Percentiles rank a stretch among this genome's conserved stretches.
Evolutionary conservation across 441 rosid species (phyloP).

Genomic region (Mallotus japonicus): DNA sequence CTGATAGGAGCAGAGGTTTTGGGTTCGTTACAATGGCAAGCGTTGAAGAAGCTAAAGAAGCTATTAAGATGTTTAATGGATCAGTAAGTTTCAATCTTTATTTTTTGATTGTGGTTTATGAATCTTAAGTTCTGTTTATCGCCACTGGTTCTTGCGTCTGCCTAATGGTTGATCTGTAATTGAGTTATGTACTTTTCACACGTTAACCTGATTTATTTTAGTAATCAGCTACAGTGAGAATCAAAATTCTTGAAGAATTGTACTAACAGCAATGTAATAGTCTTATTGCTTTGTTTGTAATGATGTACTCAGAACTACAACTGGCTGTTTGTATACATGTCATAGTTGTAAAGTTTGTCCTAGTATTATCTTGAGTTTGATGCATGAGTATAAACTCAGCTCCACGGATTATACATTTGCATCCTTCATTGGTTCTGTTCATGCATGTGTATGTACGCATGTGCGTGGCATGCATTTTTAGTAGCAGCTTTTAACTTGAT

Average conservation of each 20-base stretch:
- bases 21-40: slow-evolving; percentile 80
- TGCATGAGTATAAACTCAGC: background rate
- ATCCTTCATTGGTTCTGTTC: background rate
- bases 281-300: background rate
- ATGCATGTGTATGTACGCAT: background rate
- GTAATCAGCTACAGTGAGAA: background rate
- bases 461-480: background rate
- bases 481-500: background rate
- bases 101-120: background rate
- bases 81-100: slow-evolving; percentile 50
- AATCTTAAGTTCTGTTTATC: background rate
- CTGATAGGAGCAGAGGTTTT: slow-evolving; percentile 96
- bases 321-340: background rate
- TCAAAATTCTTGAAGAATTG: background rate
- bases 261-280: background rate
- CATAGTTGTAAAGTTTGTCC: background rate
- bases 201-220: background rate
- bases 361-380: background rate
- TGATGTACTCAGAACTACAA: background rate
- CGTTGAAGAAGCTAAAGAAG: slow-evolving; percentile 77
- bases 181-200: background rate
- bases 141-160: background rate
- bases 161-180: background rate
- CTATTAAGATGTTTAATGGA: slow-evolving; percentile 73
- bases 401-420: background rate